Conservation (phyloP, 2,329 filamentous ascomycete genomes). For the Pseudogymnoascus pannorum region DNA sequence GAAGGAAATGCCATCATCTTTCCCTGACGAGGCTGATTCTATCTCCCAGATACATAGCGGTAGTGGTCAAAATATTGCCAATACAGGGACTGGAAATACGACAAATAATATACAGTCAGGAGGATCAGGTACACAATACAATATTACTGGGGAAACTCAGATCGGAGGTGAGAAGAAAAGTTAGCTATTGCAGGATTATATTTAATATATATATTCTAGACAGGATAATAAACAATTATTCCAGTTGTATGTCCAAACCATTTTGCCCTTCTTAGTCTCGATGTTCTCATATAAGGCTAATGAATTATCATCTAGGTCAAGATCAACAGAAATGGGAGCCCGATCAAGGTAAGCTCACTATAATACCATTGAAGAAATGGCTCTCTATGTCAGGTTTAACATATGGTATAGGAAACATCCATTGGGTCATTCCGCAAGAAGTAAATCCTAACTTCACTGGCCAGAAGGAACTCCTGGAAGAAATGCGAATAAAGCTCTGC, state of each 20-base stretch:
- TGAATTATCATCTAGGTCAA: not conserved
- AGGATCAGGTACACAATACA: not conserved
- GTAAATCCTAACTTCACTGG: not conserved
- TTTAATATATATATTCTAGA: not conserved
- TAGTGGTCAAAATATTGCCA: not conserved
- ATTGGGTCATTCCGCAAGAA: not conserved
- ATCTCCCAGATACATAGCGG: not conserved
- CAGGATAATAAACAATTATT: not conserved
- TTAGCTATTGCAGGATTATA: not conserved
- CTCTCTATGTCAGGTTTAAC: not conserved
- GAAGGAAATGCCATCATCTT: slow-evolving; percentile 14
- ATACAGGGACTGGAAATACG: not conserved
- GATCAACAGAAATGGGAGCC: not conserved
- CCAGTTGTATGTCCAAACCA: not conserved
- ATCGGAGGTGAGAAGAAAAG: not conserved
- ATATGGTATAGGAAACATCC: not conserved
- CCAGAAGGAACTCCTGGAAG: not conserved
- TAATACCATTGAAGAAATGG: not conserved
- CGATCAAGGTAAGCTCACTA: not conserved
- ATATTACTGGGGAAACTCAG: not conserved
- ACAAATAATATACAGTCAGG: not conserved
- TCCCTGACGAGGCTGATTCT: slow-evolving; percentile 10
- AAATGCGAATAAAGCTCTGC: not conserved
- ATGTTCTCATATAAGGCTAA: not conserved
- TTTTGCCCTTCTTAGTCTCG: not conserved